phyloP scores from a whole-genome alignment of 2,329 filamentous ascomycete genomes.

The Aspergillus texensis region DNA sequence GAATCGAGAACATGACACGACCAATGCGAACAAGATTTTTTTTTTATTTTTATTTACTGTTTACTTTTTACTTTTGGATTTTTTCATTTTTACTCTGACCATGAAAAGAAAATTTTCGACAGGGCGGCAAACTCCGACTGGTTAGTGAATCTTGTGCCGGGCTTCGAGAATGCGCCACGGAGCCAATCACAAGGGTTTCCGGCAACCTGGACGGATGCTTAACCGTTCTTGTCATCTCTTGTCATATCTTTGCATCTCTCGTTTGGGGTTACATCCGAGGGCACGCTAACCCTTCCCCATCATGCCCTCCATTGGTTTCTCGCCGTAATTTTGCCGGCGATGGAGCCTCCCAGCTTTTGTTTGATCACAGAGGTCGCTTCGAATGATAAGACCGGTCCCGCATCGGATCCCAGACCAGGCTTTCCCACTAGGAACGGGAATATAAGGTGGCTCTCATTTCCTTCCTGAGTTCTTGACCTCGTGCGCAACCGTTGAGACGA shows the following conservation, averaged over 20 bases:
- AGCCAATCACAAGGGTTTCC: conserved; percentile 14
- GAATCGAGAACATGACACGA: not conserved
- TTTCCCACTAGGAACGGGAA: conserved; percentile 23
- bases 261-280: conserved; percentile 35
- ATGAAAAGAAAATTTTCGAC: not conserved
- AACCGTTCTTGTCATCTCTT: conserved; percentile 22
- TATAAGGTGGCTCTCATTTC: conserved; percentile 29
- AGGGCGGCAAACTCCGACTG: conserved; percentile 11
- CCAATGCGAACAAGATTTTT: not conserved
- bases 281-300: conserved; percentile 11
- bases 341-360: conserved; percentile 19
- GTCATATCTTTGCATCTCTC: conserved; percentile 17
- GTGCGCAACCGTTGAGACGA: conserved; percentile 16
- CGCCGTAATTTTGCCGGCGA: conserved; percentile 23
- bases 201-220: conserved; percentile 22
- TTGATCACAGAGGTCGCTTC: conserved; percentile 11
- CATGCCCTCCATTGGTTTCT: conserved; percentile 7
- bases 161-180: conserved; percentile 16
- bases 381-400: conserved; percentile 47
- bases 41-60: not conserved
- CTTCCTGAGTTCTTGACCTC: conserved; percentile 13
- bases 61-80: not conserved
- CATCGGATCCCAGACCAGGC: conserved; percentile 56
- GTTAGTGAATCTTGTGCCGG: not conserved
- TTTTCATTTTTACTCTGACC: not conserved